A percentile compares a stretch with the other conserved stretches of the same genome.
Evolutionary conservation across 2,329 filamentous ascomycete genomes (phyloP).

Genomic region (Cladobotryum protrusum): DNA sequence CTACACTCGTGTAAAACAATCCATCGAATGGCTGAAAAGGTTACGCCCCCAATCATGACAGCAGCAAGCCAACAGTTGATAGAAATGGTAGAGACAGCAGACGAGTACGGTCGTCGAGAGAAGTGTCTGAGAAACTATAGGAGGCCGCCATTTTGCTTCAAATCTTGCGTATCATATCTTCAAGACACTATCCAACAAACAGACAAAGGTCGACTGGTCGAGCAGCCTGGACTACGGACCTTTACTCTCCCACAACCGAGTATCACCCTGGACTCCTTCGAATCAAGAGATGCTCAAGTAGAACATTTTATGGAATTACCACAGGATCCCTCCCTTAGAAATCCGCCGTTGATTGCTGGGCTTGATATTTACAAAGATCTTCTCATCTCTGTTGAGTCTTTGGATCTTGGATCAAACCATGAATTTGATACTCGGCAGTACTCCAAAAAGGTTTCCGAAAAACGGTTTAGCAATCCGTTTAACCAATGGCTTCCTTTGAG

Average conservation of each 20-base stretch:
- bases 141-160: constrained; percentile 22
- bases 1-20: too few relatives aligned
- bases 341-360: background rate
- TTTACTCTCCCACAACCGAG: background rate
- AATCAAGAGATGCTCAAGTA: background rate
- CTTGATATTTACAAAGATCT: constrained; percentile 7
- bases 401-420: constrained; percentile 20
- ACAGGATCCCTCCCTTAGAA: background rate
- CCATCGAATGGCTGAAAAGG: too few relatives aligned
- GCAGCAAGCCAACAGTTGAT: background rate
- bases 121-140: constrained; percentile 23
- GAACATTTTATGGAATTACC: background rate
- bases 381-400: constrained; percentile 16
- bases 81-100: constrained; percentile 12
- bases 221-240: constrained; percentile 16
- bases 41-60: background rate
- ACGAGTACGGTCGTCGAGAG: constrained; percentile 21
- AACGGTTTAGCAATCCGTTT: constrained; percentile 17
- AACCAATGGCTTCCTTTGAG: constrained; percentile 26
- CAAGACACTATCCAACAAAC: constrained; percentile 9
- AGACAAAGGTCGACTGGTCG: constrained; percentile 15
- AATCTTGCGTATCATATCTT: constrained; percentile 17
- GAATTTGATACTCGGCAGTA: constrained; percentile 19
- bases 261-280: background rate
- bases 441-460: constrained; percentile 13